These are phyloP conservation scores for Erythrobasidium hasegawianum DNA, from an alignment of 1,284 basidiomycete genomes.

Conservation along the genomic window DNA sequence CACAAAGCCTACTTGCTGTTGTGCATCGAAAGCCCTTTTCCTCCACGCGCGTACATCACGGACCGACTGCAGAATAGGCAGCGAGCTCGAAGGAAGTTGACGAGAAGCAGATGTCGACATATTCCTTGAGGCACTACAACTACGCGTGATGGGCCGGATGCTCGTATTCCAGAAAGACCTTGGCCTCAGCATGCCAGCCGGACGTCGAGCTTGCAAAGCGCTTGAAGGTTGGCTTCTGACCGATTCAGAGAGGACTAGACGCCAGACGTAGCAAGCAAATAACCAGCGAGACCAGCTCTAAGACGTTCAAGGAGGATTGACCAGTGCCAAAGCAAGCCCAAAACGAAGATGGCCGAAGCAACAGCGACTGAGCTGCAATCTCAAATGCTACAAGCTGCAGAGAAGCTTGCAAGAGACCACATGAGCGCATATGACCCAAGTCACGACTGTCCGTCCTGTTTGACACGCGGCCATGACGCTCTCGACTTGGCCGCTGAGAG, in stretches of 20 bases:
- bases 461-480: not conserved
- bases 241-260: too few species aligned
- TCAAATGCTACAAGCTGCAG: slow-evolving; percentile 14
- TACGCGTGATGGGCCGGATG: too few species aligned
- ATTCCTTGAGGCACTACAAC: too few species aligned
- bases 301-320: too few species aligned
- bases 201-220: not conserved
- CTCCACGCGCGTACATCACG: slow-evolving; percentile 73
- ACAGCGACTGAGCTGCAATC: not conserved
- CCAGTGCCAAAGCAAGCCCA: not conserved
- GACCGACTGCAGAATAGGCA: slow-evolving; percentile 73
- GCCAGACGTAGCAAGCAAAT: too few species aligned
- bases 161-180: too few species aligned
- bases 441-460: slow-evolving; percentile 16
- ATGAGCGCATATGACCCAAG: slow-evolving; percentile 27
- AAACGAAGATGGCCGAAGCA: not conserved
- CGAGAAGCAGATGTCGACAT: too few species aligned
- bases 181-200: too few species aligned
- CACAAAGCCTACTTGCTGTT: slow-evolving; percentile 79
- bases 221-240: not conserved
- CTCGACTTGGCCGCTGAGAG: not conserved
- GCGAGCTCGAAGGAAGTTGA: slow-evolving; percentile 28
- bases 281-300: too few species aligned
- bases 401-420: slow-evolving; percentile 14
- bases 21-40: slow-evolving; percentile 57